A percentile compares a stretch with the other conserved stretches of the same genome.
phyloP scores from a whole-genome alignment of 768 basidiomycete species.

The Mycena chlorophos region DNA sequence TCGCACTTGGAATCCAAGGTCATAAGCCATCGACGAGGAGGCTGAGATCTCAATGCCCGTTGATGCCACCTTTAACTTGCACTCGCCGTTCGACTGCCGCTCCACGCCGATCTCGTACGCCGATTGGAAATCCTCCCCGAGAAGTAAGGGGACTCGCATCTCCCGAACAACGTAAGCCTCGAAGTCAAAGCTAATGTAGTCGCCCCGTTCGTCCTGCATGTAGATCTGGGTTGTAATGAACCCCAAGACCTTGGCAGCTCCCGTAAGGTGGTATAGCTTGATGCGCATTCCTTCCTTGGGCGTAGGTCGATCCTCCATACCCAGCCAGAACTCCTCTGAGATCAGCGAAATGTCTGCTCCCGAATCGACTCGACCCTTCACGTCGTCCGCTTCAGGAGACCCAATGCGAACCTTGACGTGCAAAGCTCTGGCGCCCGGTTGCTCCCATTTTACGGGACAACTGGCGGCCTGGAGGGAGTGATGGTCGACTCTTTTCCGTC shows the following conservation, averaged over 20 bases:
- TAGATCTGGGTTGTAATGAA: constrained; percentile 20
- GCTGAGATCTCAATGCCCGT: not conserved
- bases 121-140: constrained; percentile 31
- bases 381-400: not conserved
- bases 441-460: not conserved
- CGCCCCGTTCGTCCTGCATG: not conserved
- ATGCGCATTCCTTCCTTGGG: constrained; percentile 11
- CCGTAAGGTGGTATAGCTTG: constrained; percentile 10
- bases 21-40: not conserved
- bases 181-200: constrained; percentile 9
- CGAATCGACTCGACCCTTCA: constrained; percentile 1
- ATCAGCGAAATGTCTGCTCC: constrained; percentile 4
- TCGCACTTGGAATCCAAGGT: not conserved
- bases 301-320: not conserved
- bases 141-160: constrained; percentile 29
- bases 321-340: constrained; percentile 3
- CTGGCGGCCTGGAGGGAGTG: not conserved
- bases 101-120: constrained; percentile 23
- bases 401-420: not conserved
- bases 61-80: constrained; percentile 4
- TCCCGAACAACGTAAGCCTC: constrained; percentile 28
- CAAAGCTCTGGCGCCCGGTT: not conserved
- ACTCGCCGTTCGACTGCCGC: constrained; percentile 9
- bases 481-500: not conserved
- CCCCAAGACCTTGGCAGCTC: constrained; percentile 19